Base-by-base conservation (phyloP, 2,329 filamentous ascomycete genomes). In the Alternaria triticimaculans region DNA sequence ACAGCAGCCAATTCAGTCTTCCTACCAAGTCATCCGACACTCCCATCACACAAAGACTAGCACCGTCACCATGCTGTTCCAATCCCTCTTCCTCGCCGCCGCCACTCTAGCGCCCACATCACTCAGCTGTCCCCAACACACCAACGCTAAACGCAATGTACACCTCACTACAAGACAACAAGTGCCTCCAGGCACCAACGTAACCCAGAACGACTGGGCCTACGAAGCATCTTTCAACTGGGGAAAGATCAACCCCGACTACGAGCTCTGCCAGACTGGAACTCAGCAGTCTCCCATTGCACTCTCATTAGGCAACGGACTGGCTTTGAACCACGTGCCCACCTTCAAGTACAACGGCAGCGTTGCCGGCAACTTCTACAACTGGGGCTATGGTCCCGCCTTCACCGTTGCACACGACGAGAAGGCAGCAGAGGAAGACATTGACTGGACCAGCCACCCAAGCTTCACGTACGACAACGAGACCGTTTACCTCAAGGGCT, bases 221-320 rank as follows among this genome's bases (percentile, higher is more conserved):
- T 71, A 72, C 9, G 68, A 71, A 58, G 68, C 67, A 11, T 50
- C 62, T 12, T 82, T 76, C 67, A 79, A 83, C 58, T 83, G 81
- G 82, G 81, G 79, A 12, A 74, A 72, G 55, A 64, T 80, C 25
- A 77, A 68, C 26, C 66, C 74, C 77, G 80, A 78, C 46, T 85
- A 84, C 67, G 71, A 75, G 6, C 72, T 81, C 20, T 86, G 85
- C 76, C 84, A 86, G 65, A 83, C 80, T 15, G 84, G 85, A 37
- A 85, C 82, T 1, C 81, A 84, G 60, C 84, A 86, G 70, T 83
- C 83, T 0, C 85, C 85, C 7, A 86, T 87, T 55, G 75, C 79
- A 0, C 79, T 86, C 8, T 75, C 71, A 9, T 73, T 82, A 28
- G 70, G 74, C 21, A 74, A 81, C 58, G 83, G 82, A 8, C 76